phyloP scores from a whole-genome alignment of 495 filamentous ascomycete species.

The Xylaria telfairii region DNA sequence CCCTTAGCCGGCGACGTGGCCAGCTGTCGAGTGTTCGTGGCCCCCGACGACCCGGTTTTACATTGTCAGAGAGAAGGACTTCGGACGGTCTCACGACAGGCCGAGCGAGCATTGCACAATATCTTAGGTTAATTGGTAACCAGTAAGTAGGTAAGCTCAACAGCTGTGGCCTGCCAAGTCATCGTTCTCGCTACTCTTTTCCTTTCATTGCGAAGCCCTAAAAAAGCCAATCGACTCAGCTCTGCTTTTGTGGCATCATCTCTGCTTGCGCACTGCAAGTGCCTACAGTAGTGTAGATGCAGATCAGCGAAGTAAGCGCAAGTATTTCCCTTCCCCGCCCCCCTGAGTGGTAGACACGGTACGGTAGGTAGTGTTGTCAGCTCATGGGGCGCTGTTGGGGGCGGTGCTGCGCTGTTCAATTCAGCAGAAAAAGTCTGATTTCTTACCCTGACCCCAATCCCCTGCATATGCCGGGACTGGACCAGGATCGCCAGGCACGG shows the following conservation, averaged over 20 bases:
- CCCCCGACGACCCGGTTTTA: conserved; percentile 11
- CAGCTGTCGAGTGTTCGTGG: conserved; percentile 12
- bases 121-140: not conserved
- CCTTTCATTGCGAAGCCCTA: not conserved
- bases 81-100: conserved; percentile 7
- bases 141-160: not conserved
- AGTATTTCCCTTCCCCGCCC: not conserved
- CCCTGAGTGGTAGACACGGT: not conserved
- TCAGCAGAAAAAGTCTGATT: not conserved
- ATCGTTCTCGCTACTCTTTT: not conserved
- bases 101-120: no score
- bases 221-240: conserved; percentile 18
- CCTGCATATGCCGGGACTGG: conserved; percentile 24
- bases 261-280: no score
- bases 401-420: conserved; percentile 20
- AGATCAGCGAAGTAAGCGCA: conserved; percentile 1
- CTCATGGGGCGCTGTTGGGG: conserved; percentile 21
- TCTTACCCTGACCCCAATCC: conserved; percentile 18
- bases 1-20: conserved; percentile 20
- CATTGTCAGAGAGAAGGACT: not conserved
- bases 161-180: not conserved
- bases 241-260: not conserved
- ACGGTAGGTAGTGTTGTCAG: no score
- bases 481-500: conserved; percentile 23
- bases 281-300: no score